Percentiles rank a stretch among this genome's conserved stretches.
Conservation (phyloP, 1,284 basidiomycete species). For the Rhodofomes roseus region DNA sequence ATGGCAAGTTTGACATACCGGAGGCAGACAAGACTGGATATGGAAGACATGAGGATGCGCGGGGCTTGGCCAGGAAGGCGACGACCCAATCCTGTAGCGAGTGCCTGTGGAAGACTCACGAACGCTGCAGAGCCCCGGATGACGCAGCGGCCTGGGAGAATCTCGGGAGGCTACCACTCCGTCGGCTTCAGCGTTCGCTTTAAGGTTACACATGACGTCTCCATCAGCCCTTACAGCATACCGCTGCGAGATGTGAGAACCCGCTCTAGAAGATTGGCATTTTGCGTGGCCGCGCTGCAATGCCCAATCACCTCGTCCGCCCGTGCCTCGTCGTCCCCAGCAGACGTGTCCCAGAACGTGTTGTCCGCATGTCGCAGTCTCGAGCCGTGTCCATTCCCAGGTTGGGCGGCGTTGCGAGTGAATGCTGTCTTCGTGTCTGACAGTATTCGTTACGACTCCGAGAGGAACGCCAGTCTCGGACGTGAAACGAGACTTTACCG, state of each 20-base stretch:
- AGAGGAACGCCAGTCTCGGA: background rate
- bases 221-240: background rate
- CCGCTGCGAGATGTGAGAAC: background rate
- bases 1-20: constrained; percentile 5
- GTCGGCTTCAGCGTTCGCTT: background rate
- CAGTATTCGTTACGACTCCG: background rate
- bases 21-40: background rate
- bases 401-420: background rate
- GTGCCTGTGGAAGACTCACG: background rate
- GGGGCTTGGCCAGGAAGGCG: background rate
- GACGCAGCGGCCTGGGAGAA: constrained; percentile 5
- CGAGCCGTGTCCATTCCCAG: background rate
- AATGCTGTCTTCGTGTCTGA: too few relatives aligned
- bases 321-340: background rate
- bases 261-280: constrained; percentile 9
- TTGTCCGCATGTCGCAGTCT: background rate
- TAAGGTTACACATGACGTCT: constrained; percentile 8
- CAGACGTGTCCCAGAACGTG: background rate
- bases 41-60: background rate
- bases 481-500: background rate
- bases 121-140: constrained; percentile 2
- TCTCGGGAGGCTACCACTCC: constrained; percentile 3
- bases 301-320: background rate
- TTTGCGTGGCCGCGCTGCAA: constrained; percentile 6
- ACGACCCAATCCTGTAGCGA: constrained; percentile 8